Percentiles rank a stretch among this genome's conserved stretches.
Evolutionary conservation across 176 grass and related monocot genomes (phyloP).

Genomic region (Thinopyrum elongatum): DNA sequence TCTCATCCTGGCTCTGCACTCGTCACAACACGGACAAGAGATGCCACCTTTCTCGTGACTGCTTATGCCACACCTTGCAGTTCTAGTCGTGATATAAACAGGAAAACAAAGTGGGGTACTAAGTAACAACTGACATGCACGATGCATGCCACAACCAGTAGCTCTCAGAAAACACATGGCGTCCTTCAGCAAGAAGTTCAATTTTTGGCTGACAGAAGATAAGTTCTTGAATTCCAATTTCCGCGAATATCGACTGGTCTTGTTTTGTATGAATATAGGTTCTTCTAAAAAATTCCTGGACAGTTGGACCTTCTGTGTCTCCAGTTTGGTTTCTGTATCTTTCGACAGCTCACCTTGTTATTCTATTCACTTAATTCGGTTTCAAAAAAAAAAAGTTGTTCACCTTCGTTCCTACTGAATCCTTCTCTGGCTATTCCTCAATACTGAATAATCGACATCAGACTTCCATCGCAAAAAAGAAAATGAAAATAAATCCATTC

Average conservation of each 20-base stretch:
- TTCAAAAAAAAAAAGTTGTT: background rate
- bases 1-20: background rate
- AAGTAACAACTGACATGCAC: background rate
- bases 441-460: background rate
- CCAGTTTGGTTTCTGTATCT: background rate
- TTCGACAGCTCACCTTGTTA: background rate
- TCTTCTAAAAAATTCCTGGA: background rate
- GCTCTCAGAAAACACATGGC: background rate
- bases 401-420: background rate
- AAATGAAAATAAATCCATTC: background rate
- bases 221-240: background rate
- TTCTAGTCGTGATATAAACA: background rate
- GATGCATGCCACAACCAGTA: constrained; percentile 3
- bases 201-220: background rate
- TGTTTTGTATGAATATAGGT: background rate
- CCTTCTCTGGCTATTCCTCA: background rate
- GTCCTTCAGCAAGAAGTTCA: background rate
- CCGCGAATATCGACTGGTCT: background rate
- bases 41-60: background rate
- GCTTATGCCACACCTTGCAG: background rate
- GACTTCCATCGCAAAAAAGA: background rate
- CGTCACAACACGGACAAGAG: background rate
- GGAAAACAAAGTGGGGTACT: background rate
- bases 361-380: background rate
- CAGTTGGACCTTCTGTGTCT: background rate